phyloP scores from a whole-genome alignment of 2,329 filamentous ascomycete species.

The Chaetomiaceae sp. region DNA sequence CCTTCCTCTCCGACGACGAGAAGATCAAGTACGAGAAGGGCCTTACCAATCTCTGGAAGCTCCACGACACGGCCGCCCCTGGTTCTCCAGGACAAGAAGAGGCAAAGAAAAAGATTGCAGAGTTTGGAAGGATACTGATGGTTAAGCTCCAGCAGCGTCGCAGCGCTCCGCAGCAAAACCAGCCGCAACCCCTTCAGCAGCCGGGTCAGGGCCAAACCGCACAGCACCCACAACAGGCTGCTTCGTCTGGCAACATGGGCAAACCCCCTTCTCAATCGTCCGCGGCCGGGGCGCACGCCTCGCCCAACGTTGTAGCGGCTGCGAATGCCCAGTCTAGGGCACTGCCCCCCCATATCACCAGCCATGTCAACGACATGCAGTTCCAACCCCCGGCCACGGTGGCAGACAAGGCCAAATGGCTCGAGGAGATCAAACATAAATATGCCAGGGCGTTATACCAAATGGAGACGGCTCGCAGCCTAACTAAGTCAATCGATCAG shows the following conservation, averaged over 20 bases:
- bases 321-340: slow-evolving; percentile 11
- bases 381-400: slow-evolving; percentile 44
- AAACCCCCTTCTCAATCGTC: slow-evolving; percentile 6
- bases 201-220: slow-evolving; percentile 16
- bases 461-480: slow-evolving; percentile 45
- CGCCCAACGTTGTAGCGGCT: slow-evolving; percentile 4
- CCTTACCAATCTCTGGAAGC: slow-evolving; percentile 49
- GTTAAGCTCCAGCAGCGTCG: slow-evolving; percentile 40
- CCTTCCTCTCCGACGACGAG: slow-evolving; percentile 50
- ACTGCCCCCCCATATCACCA: slow-evolving; percentile 42
- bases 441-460: slow-evolving; percentile 46
- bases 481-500: slow-evolving; percentile 39
- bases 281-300: background rate
- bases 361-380: slow-evolving; percentile 45
- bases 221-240: slow-evolving; percentile 9
- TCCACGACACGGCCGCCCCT: slow-evolving; percentile 44
- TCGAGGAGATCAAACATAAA: slow-evolving; percentile 43
- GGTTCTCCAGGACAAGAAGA: slow-evolving; percentile 47
- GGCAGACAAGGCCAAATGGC: slow-evolving; percentile 44
- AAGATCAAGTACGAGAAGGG: slow-evolving; percentile 57
- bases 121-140: slow-evolving; percentile 56
- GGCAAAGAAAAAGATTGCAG: slow-evolving; percentile 54
- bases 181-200: slow-evolving; percentile 24
- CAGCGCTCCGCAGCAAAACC: slow-evolving; percentile 32
- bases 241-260: slow-evolving; percentile 13